phyloP scores from a whole-genome alignment of 208 protist genomes.

The Crithidia sp. region DNA sequence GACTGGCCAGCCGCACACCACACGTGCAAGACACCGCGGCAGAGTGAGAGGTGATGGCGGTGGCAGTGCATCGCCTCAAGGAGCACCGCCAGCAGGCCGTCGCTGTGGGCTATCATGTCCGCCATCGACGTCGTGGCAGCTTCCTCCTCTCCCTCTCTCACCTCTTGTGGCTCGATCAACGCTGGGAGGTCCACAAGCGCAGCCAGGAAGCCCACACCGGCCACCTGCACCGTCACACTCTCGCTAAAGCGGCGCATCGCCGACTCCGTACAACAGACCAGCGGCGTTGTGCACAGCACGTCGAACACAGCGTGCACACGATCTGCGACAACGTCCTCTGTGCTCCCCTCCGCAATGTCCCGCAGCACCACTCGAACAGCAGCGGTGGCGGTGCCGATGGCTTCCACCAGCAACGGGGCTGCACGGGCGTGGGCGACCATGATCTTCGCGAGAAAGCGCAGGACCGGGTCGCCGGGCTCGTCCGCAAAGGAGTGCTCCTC shows the following conservation, averaged over 20 bases:
- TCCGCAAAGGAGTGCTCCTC: background rate
- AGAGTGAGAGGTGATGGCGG: conserved; percentile 39
- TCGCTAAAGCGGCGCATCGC: conserved; percentile 44
- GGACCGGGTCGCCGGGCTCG: conserved; percentile 10
- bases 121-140: conserved; percentile 26
- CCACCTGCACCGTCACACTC: conserved; percentile 37
- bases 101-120: conserved; percentile 55
- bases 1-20: conserved; percentile 48
- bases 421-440: conserved; percentile 23
- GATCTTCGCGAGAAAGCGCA: conserved; percentile 24
- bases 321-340: background rate
- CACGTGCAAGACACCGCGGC: conserved; percentile 43
- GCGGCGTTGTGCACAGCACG: conserved; percentile 31
- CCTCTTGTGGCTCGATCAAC: background rate
- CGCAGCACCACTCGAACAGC: conserved; percentile 17
- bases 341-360: background rate
- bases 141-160: background rate
- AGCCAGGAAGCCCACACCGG: conserved; percentile 45
- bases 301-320: conserved; percentile 21
- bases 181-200: conserved; percentile 41
- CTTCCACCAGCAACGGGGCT: conserved; percentile 22
- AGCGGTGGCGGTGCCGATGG: conserved; percentile 17
- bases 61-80: conserved; percentile 28
- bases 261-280: conserved; percentile 44
- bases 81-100: conserved; percentile 52